Evolutionary conservation across 352 stramenopile species (phyloP), one percentile per base, ranked within the genome.

Genomic region (Bremia lactucae): DNA sequence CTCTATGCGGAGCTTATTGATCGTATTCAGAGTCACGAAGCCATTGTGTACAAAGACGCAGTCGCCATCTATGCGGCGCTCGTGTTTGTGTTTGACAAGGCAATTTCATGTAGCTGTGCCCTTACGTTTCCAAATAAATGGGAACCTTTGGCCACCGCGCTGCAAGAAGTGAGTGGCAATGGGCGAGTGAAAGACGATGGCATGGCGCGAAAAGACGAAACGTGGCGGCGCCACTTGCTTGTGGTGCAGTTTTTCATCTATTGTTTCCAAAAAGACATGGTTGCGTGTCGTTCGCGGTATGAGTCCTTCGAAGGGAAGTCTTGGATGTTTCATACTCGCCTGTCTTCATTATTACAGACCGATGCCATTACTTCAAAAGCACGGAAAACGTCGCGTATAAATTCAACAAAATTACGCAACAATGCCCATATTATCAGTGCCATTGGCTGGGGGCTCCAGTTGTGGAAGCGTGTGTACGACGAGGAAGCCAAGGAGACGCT

Each of bases 211-310:
- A 59, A 53, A 28, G 65, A 85, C 29, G 72, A 84, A 34, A 47
- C 49, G 9, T 87, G 69, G 75, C 68, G 69, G 40, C 74, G 71
- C 37, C 72, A 71, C 18, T 59, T 91, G 24, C 59, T 91, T 10
- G 75, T 87, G 29, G 33, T 88, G 11, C 79, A 87, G 52, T 91
- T 91, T 42, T 84, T 75, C 35, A 71, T 83, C 22, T 88, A 88
- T 40, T 88, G 75, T 26, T 81, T 91, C 49, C 55, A 79, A 42
- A 66, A 79, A 40, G 76, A 91, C 52, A 61, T 86, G 35, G 36
- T 66, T 21, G 40, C 67, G 8, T 85, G 72, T 42, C 65, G 69
- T 15, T 51, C 61, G 24, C 63, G 64, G 13, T 86, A 85, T 50
- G 45, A 61, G 14, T 54, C 50, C 29, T 35, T 69, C 10, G 71